phyloP scores from a whole-genome alignment of 1,139 yeast species.

The Insectozyma bohioensis region DNA sequence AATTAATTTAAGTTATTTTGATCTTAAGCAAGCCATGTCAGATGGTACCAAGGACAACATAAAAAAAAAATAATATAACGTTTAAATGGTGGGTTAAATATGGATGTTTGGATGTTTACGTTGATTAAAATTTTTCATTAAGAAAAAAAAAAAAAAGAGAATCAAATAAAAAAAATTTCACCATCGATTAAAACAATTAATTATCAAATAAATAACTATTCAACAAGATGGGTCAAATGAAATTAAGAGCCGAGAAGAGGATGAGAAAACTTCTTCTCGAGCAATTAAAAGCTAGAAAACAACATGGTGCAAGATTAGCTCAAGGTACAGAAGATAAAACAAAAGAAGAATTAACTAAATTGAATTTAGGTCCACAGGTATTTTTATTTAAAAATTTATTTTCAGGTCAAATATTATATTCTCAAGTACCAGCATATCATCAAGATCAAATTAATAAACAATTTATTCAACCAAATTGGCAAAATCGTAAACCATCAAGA shows the following conservation, averaged over 20 bases:
- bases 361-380: constrained; percentile 72
- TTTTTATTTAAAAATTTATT: constrained; percentile 81
- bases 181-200: not conserved
- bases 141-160: too few relatives aligned
- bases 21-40: too few relatives aligned
- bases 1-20: too few relatives aligned
- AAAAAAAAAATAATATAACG: too few relatives aligned
- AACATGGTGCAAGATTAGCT: constrained; percentile 47
- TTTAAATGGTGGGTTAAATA: too few relatives aligned
- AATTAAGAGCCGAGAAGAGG: constrained; percentile 47
- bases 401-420: constrained; percentile 85
- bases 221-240: constrained; percentile 21
- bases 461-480: constrained; percentile 83
- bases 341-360: constrained; percentile 26
- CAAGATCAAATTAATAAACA: constrained; percentile 71
- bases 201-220: not conserved
- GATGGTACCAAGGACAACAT: too few relatives aligned
- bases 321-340: constrained; percentile 32
- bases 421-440: constrained; percentile 76
- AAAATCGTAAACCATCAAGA: constrained; percentile 74
- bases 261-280: constrained; percentile 52
- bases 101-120: too few relatives aligned
- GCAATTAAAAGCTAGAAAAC: constrained; percentile 45
- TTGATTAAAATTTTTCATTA: too few relatives aligned
- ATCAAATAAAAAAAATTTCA: too few relatives aligned